Evolutionary conservation across 805 yeast species (phyloP), one percentile per base, ranked within the genome.

Genomic region (Candida cerambycidarum): DNA sequence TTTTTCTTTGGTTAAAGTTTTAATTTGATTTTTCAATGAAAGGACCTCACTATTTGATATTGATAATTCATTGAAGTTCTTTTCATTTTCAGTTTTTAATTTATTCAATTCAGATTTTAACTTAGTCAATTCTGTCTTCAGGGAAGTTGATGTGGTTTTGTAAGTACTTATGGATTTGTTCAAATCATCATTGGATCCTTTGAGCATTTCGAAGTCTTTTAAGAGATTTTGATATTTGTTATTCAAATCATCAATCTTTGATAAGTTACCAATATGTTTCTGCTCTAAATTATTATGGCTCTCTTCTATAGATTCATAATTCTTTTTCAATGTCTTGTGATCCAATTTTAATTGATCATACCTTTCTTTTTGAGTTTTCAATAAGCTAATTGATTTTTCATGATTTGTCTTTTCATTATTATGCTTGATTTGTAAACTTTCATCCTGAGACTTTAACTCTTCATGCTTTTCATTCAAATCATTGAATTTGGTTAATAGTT

Each of bases 221-320:
- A 25, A n/a, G 12, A 42, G 25, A 7, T n/a, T 12, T 21, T 40
- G 23, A 16, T 38, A 36, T 29, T 40, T 39, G 16, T 25, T 38
- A 34, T 38, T 36, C 16, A 37, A 25, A 8, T 31, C 40, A 23
- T 39, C 35, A 18, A 51, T 16, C n/a, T 38, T 42, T 1, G 33
- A 25, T 13, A 14, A 18, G 27, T 33, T 27, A 19, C 8, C 14
- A 11, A 30, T 9, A 16, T 34, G 28, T n/a, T 19, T 34, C 19
- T 28, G 12, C 17, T 46, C 40, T 11, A 45, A 39, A 12, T 47
- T 48, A 18, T 51, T 53, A 41, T 57, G 52, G 6, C 53, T 52
- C 38, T 52, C 51, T 8, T 50, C 46, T 10, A 53, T 33, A 14
- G 55, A 60, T 8, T 68, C 73, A 31, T 67, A 67, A 24, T 67